Percentiles rank a stretch among this genome's conserved stretches.
Conservation (phyloP, 1,139 yeast genomes). For the Meyerozyma guilliermondii region DNA sequence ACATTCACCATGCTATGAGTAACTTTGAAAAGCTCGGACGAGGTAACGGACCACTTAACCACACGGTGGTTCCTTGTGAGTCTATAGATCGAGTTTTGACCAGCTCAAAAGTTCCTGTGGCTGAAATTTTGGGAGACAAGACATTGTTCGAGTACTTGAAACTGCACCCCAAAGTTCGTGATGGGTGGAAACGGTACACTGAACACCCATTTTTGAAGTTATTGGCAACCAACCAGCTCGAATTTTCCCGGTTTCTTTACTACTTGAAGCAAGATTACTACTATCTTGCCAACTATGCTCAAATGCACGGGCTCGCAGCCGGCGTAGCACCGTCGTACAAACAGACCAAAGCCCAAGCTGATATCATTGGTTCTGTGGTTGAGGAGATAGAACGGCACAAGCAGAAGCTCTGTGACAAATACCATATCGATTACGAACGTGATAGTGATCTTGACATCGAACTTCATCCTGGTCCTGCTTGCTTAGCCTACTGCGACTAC, state of each 20-base stretch:
- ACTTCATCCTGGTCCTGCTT: constrained; percentile 50
- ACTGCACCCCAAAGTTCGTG: constrained; percentile 50
- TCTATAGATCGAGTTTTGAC: constrained; percentile 8
- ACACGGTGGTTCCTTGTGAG: constrained; percentile 23
- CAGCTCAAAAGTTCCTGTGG: background rate
- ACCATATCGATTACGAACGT: constrained; percentile 41
- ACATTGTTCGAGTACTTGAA: constrained; percentile 47
- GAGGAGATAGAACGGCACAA: constrained; percentile 56
- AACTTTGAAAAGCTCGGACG: constrained; percentile 41
- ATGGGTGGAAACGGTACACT: constrained; percentile 54
- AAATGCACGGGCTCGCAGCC: constrained; percentile 62
- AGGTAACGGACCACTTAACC: constrained; percentile 75
- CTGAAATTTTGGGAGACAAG: background rate
- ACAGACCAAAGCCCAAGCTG: constrained; percentile 48
- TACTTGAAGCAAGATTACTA: constrained; percentile 70
- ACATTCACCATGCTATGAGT: constrained; percentile 61
- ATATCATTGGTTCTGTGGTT: constrained; percentile 47
- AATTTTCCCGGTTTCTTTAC: constrained; percentile 46
- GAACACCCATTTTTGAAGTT: constrained; percentile 57
- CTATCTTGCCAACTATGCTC: constrained; percentile 65
- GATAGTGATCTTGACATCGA: constrained; percentile 35
- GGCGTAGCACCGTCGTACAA: constrained; percentile 54
- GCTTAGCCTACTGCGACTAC: constrained; percentile 56
- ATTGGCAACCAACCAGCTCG: constrained; percentile 50
- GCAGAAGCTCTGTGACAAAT: constrained; percentile 39